Base-by-base conservation (phyloP, 345 rosid genomes). In the Crucihimalaya himalaica region DNA sequence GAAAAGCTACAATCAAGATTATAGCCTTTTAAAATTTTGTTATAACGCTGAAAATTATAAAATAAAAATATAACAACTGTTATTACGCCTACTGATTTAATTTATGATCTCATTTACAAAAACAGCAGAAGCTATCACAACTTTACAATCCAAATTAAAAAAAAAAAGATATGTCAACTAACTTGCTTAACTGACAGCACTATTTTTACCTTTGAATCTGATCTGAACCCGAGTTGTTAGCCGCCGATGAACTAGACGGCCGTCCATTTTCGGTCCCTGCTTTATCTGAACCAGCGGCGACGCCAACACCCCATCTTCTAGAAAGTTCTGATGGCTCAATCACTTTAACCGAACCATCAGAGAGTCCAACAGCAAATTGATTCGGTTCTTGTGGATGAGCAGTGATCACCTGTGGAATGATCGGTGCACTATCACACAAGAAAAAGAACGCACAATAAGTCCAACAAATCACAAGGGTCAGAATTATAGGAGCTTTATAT, bases 241-340 rank as follows among this genome's bases (percentile, higher is more conserved):
- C 85, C 3, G 88, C 86, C 1, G 98, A 89, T 10, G 98, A 89
- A 3, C 95, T 89, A 1, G 95, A 78, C 2, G 96, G 82, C 70
- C 92, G 75, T 21, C 91, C 86, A 42, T 77, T 88, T 69, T 87
- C 77, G 2, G 80, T 27, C 54, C 92, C 98, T 70, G 52, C 45
- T 16, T 90, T 92, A 72, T 92, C 92, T 8, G 58, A 63, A 0
- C 89, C 88, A 1, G 86, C 87, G 5, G 66, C 28, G 0, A 74
- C 39, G 9, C 95, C 97, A 82, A 88, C 84, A 47, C 98, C 98
- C 98, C 98, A 93, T 71, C 84, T 86, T 64, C 84, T 86, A 4
- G 86, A 94, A 0, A 86, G 72, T 76, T 89, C 98, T 0, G 79
- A 27, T 84, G 98, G 98, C 78, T 93, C 98, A 70, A 93, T 61